phyloP scores from a whole-genome alignment of 176 grass and related monocot species.

The bread wheat (Triticum aestivum) region DNA sequence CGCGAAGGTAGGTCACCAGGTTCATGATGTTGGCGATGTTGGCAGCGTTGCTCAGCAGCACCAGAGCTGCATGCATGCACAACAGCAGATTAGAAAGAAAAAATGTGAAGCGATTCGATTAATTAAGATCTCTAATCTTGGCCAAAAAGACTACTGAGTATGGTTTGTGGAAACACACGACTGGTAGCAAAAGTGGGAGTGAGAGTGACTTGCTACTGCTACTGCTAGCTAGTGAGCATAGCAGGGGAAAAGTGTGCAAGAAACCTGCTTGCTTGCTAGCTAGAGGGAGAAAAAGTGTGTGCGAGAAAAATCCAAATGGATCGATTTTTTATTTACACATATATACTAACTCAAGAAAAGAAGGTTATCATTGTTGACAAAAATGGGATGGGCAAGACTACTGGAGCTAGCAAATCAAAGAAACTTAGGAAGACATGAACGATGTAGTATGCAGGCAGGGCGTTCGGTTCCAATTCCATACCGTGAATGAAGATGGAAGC shows the following conservation, averaged over 20 bases:
- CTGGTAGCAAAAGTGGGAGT: background rate
- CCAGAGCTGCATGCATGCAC: constrained; percentile 12
- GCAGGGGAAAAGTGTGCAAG: no score
- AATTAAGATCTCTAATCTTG: background rate
- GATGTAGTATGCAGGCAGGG: background rate
- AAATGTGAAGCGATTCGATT: background rate
- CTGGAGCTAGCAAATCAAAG: background rate
- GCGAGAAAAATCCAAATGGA: background rate
- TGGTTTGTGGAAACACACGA: background rate
- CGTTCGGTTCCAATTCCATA: background rate
- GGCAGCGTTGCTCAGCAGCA: constrained; percentile 39
- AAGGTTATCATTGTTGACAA: background rate
- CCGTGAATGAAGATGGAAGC: constrained; percentile 46
- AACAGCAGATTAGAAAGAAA: background rate
- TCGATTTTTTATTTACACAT: background rate
- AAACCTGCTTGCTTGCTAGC: background rate
- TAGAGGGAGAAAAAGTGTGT: background rate
- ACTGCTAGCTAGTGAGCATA: background rate
- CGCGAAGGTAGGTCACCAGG: constrained; percentile 51
- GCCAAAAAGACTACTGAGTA: background rate
- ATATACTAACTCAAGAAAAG: background rate
- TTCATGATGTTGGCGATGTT: constrained; percentile 56
- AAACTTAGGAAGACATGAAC: background rate
- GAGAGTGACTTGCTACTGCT: background rate
- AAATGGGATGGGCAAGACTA: background rate